Evolutionary conservation across 495 filamentous ascomycete species (phyloP).

Genomic region (Penicillium cinerascens): DNA sequence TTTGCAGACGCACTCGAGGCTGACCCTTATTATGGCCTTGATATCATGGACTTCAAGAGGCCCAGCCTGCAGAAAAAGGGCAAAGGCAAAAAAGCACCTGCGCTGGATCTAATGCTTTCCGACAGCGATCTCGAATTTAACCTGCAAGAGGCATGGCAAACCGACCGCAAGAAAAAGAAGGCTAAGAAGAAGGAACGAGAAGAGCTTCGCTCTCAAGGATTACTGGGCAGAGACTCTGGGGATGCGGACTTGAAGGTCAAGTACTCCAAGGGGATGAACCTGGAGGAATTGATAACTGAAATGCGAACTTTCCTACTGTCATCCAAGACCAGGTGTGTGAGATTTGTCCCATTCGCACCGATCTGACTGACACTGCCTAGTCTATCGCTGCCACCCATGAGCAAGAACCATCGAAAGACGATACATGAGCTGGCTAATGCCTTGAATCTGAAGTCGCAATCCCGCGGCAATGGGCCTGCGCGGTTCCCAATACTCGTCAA

Average conservation of each 20-base stretch:
- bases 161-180: slow-evolving; percentile 79
- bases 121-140: slow-evolving; percentile 71
- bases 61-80: slow-evolving; percentile 53
- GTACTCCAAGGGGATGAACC: slow-evolving; percentile 67
- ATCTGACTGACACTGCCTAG: slow-evolving; percentile 39
- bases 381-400: slow-evolving; percentile 79
- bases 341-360: background rate
- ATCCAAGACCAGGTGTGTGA: slow-evolving; percentile 57
- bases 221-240: slow-evolving; percentile 64
- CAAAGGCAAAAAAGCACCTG: slow-evolving; percentile 49
- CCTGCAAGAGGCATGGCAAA: slow-evolving; percentile 62
- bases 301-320: slow-evolving; percentile 67
- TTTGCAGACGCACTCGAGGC: slow-evolving; percentile 63
- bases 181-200: slow-evolving; percentile 75
- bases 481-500: slow-evolving; percentile 78
- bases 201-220: slow-evolving; percentile 69
- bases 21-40: slow-evolving; percentile 69
- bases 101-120: slow-evolving; percentile 52
- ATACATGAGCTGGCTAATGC: slow-evolving; percentile 71
- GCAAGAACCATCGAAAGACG: slow-evolving; percentile 66
- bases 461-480: slow-evolving; percentile 65
- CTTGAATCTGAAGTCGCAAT: slow-evolving; percentile 79
- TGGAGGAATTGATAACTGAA: slow-evolving; percentile 69
- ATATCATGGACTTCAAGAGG: slow-evolving; percentile 79
- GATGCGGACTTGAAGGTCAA: slow-evolving; percentile 67